Evolutionary conservation across 768 basidiomycete species (phyloP).

Genomic region (Sporobolomyces phaffii): DNA sequence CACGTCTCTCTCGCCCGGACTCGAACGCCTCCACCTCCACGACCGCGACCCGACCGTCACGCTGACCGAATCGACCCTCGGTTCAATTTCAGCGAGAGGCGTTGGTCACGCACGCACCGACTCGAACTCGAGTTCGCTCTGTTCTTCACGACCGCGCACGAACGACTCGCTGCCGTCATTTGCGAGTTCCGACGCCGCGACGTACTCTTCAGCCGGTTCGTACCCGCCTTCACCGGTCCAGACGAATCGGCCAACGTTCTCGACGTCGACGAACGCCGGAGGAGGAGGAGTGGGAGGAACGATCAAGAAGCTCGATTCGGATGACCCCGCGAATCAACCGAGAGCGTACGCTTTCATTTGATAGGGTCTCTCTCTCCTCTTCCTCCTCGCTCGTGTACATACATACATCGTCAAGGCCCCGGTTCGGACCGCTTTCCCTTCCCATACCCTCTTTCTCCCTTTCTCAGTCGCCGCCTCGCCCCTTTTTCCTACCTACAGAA

Average conservation of each 20-base stretch:
- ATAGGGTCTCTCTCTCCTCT: not conserved
- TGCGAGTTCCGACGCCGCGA: slow-evolving; percentile 8
- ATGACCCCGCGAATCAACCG: not conserved
- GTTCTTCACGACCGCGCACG: slow-evolving; percentile 31
- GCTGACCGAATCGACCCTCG: not conserved
- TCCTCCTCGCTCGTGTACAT: no score
- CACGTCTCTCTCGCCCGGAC: not conserved
- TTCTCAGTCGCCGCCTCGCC: no score
- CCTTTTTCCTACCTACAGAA: no score
- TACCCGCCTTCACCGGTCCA: slow-evolving; percentile 18
- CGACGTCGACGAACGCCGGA: not conserved
- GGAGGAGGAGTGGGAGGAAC: not conserved
- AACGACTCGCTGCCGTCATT: slow-evolving; percentile 36
- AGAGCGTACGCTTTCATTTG: slow-evolving; percentile 15
- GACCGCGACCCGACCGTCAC: not conserved
- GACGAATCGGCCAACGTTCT: slow-evolving; percentile 10
- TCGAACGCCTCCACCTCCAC: slow-evolving; percentile 16
- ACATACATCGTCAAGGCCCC: no score
- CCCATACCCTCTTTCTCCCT: no score
- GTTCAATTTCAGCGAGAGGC: no score
- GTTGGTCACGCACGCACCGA: no score
- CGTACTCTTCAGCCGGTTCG: slow-evolving; percentile 11
- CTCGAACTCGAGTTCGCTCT: not conserved
- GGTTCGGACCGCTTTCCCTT: no score
- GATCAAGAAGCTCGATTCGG: not conserved